Conservation (phyloP, 108 stramenopile genomes). For the Tribonema minus region DNA sequence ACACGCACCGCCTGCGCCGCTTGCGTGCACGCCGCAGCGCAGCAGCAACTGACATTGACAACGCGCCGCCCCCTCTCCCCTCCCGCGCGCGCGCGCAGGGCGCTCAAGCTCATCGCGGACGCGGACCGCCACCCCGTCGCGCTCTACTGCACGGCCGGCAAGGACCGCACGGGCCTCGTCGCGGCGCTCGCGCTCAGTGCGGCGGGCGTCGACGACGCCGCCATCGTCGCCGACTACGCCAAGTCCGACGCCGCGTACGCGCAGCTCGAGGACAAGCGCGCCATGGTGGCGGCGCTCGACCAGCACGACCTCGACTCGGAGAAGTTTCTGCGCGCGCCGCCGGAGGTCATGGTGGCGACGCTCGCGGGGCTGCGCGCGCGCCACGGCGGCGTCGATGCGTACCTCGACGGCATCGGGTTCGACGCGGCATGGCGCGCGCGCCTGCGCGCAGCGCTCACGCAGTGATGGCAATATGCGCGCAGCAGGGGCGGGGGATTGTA, state of each 20-base stretch:
- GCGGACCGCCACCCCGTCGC: conserved; percentile 39
- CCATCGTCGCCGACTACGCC: conserved; percentile 42
- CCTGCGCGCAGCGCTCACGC: conserved; percentile 12
- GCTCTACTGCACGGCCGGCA: conserved; percentile 50
- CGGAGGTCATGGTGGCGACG: conserved; percentile 36
- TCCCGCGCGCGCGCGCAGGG: too few relatives aligned
- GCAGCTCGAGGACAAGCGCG: conserved; percentile 27
- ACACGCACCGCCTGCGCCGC: too few relatives aligned
- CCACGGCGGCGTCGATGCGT: conserved; percentile 29
- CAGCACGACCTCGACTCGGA: conserved; percentile 37
- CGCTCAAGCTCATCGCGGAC: conserved; percentile 1
- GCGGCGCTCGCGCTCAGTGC: conserved; percentile 9
- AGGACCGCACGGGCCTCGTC: conserved; percentile 42
- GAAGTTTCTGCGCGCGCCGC: conserved; percentile 36
- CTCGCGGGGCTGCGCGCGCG: not conserved
- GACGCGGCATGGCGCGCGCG: conserved; percentile 13
- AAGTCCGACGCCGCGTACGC: conserved; percentile 31
- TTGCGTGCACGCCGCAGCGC: too few relatives aligned
- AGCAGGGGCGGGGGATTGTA: too few relatives aligned
- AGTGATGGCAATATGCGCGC: not conserved
- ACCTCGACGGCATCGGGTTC: conserved; percentile 47
- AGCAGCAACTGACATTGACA: too few relatives aligned
- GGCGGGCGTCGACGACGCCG: conserved; percentile 29
- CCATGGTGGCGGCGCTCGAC: conserved; percentile 47
- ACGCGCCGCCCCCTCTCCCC: too few relatives aligned